These are phyloP conservation scores for Ophiocordyceps robertsii DNA, from an alignment of 2,329 filamentous ascomycete species.

Conservation along the genomic window DNA sequence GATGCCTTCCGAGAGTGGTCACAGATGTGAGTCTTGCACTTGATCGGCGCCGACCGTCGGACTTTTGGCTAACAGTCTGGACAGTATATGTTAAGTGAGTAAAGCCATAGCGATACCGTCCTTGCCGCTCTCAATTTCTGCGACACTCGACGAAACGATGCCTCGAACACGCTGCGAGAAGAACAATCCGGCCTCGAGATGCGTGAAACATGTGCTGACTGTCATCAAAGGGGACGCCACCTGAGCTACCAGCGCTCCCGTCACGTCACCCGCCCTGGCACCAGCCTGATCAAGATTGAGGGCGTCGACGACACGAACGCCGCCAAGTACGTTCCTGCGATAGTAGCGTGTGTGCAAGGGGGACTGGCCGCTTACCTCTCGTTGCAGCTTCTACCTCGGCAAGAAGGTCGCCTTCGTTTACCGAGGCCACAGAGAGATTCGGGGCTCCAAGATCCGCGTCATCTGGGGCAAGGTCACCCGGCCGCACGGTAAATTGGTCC, in stretches of 20 bases:
- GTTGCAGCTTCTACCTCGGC: slow-evolving; percentile 76
- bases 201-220: slow-evolving; percentile 14
- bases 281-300: slow-evolving; percentile 96
- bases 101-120: slow-evolving; percentile 1
- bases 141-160: neutral
- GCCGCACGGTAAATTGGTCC: slow-evolving; percentile 61
- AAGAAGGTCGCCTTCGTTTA: slow-evolving; percentile 99
- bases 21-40: slow-evolving; percentile 59
- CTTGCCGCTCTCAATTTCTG: neutral
- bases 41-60: neutral
- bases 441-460: slow-evolving; percentile 95
- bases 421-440: slow-evolving; percentile 85
- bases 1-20: slow-evolving; percentile 80
- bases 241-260: slow-evolving; percentile 95
- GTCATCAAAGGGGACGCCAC: slow-evolving; percentile 70
- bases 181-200: neutral
- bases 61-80: slow-evolving; percentile 22
- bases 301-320: slow-evolving; percentile 83
- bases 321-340: slow-evolving; percentile 54
- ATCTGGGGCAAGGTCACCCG: slow-evolving; percentile 99
- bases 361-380: slow-evolving; percentile 11
- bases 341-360: no score
- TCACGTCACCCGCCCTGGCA: slow-evolving; percentile 80
- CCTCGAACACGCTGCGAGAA: neutral
- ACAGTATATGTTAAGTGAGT: slow-evolving; percentile 86